Percentiles rank a stretch among this genome's conserved stretches.
These are phyloP conservation scores for Nitzschia palea DNA, from an alignment of 108 stramenopile species.

Conservation along the genomic window DNA sequence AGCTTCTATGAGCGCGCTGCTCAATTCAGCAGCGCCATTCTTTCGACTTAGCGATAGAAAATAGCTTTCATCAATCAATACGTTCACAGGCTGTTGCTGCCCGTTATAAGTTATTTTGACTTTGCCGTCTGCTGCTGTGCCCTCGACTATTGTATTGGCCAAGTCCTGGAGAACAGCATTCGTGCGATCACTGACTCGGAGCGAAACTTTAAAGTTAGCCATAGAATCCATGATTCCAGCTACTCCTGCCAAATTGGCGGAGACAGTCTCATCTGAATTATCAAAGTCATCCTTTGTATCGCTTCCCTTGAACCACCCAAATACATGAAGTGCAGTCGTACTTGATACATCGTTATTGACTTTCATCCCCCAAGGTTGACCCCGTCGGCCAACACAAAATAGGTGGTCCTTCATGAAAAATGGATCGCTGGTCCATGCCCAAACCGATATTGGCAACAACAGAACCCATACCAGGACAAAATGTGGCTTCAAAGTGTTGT, in stretches of 20 bases:
- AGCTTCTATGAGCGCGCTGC: slow-evolving; percentile 27
- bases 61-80: slow-evolving; percentile 45
- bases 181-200: slow-evolving; percentile 40
- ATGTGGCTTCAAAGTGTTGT: no score
- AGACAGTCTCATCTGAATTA: neutral
- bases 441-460: no score
- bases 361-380: no score
- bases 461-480: no score
- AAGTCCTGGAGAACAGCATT: slow-evolving; percentile 35
- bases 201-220: slow-evolving; percentile 38
- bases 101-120: slow-evolving; percentile 46
- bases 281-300: neutral
- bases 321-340: neutral
- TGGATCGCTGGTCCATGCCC: no score
- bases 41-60: slow-evolving; percentile 9
- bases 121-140: slow-evolving; percentile 48
- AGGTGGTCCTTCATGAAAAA: no score
- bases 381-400: no score
- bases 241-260: slow-evolving; percentile 19
- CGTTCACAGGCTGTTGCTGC: slow-evolving; percentile 35
- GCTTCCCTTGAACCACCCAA: slow-evolving; percentile 18
- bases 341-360: neutral
- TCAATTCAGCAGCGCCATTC: slow-evolving; percentile 13
- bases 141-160: slow-evolving; percentile 35
- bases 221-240: slow-evolving; percentile 41